A percentile compares a stretch with the other conserved stretches of the same genome.
phyloP scores from a whole-genome alignment of 2,329 filamentous ascomycete species.

The Trichoderma afroharzianum region DNA sequence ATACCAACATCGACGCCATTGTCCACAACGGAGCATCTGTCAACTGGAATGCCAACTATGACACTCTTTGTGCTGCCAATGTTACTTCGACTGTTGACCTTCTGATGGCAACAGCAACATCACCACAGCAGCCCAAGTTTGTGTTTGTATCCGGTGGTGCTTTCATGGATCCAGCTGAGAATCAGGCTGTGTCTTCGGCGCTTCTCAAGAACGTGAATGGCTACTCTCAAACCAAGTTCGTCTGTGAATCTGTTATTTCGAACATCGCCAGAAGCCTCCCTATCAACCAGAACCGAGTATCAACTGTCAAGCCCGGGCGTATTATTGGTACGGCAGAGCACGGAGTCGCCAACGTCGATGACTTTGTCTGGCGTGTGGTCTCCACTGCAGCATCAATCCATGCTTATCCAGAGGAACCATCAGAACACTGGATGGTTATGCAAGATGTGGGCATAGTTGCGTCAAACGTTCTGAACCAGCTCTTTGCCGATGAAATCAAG shows the following conservation, averaged over 20 bases:
- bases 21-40: constrained; percentile 79
- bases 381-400: constrained; percentile 19
- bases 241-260: constrained; percentile 22
- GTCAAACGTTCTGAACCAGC: constrained; percentile 10
- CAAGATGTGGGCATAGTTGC: constrained; percentile 21
- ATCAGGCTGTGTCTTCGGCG: background rate
- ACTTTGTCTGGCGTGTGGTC: constrained; percentile 24
- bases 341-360: constrained; percentile 25
- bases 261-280: background rate
- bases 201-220: background rate
- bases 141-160: constrained; percentile 26
- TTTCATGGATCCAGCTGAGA: background rate
- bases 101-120: constrained; percentile 15
- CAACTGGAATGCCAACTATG: constrained; percentile 78
- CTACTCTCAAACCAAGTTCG: constrained; percentile 26
- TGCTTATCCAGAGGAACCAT: constrained; percentile 11
- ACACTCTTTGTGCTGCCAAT: constrained; percentile 67
- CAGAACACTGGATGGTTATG: constrained; percentile 20
- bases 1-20: constrained; percentile 51
- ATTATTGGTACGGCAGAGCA: constrained; percentile 22
- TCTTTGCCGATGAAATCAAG: background rate
- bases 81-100: constrained; percentile 45
- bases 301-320: constrained; percentile 23
- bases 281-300: constrained; percentile 15
- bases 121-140: constrained; percentile 20